Percentiles rank a stretch among this genome's conserved stretches.
Conservation (phyloP, 2,329 filamentous ascomycete species). For the Orbilia blumenaviensis region DNA sequence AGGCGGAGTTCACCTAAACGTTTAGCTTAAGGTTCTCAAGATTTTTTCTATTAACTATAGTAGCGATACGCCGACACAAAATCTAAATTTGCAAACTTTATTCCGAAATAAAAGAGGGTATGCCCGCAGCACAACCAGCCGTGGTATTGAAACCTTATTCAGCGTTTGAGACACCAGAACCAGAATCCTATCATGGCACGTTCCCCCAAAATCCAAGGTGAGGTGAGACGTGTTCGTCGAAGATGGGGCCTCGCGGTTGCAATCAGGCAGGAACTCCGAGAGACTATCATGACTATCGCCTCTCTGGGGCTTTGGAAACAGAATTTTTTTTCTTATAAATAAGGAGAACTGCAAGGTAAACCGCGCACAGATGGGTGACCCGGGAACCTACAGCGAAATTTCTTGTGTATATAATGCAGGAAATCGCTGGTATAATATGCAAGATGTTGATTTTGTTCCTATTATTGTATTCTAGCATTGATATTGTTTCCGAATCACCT, state of each 20-base stretch:
- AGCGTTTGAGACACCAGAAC: not conserved
- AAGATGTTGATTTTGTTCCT: not conserved
- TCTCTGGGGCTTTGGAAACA: not conserved
- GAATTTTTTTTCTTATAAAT: slow-evolving; percentile 10
- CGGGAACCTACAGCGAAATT: not conserved
- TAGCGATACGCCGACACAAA: too few species aligned
- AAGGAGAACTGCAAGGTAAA: slow-evolving; percentile 7
- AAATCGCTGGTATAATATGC: too few species aligned
- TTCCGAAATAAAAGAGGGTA: too few species aligned
- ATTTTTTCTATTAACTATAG: too few species aligned
- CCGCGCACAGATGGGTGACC: not conserved
- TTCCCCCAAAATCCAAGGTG: not conserved
- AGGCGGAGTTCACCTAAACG: too few species aligned
- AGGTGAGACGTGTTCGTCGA: not conserved
- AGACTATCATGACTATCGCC: slow-evolving; percentile 20
- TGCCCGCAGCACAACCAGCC: too few species aligned
- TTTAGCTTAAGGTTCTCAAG: too few species aligned
- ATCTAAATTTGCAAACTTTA: too few species aligned
- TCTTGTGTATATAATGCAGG: not conserved
- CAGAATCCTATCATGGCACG: not conserved
- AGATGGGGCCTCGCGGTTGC: not conserved
- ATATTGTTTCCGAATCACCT: too few species aligned
- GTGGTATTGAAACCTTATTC: not conserved
- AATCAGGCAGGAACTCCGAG: slow-evolving; percentile 24
- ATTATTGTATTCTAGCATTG: not conserved